These are phyloP conservation scores for Rhodofomes roseus DNA, from an alignment of 1,284 basidiomycete species.

Conservation along the genomic window DNA sequence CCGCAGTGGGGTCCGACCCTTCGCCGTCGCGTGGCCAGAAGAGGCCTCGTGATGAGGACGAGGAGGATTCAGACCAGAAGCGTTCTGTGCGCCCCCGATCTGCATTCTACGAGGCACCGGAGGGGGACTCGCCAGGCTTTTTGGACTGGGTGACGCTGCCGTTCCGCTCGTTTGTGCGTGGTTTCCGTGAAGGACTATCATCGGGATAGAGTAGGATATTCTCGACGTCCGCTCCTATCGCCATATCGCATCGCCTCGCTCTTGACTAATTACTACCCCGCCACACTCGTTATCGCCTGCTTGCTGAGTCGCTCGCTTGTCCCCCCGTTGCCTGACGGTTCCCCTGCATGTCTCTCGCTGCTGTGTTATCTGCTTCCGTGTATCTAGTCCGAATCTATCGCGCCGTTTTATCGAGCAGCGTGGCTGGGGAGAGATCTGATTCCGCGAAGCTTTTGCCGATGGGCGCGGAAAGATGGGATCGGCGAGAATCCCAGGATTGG, in stretches of 20 bases:
- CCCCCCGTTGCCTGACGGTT: neutral
- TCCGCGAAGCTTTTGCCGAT: slow-evolving; percentile 2
- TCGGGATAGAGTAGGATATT: slow-evolving; percentile 8
- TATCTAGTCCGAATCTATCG: slow-evolving; percentile 1
- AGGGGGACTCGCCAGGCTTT: slow-evolving; percentile 39
- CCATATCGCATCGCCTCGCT: neutral
- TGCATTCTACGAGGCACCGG: slow-evolving; percentile 39
- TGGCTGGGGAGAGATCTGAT: neutral
- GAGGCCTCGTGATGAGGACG: slow-evolving; percentile 41
- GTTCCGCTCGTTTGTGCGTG: slow-evolving; percentile 57
- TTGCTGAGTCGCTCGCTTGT: too few relatives aligned
- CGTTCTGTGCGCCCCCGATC: slow-evolving; percentile 48
- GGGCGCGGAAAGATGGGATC: slow-evolving; percentile 1
- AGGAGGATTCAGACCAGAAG: slow-evolving; percentile 30
- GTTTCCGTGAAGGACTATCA: slow-evolving; percentile 57
- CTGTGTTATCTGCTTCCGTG: neutral
- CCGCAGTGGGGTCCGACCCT: slow-evolving; percentile 32
- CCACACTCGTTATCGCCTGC: neutral
- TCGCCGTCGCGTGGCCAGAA: slow-evolving; percentile 35
- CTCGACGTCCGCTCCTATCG: neutral
- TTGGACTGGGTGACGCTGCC: slow-evolving; percentile 59
- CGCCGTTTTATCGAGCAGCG: too few relatives aligned
- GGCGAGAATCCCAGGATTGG: neutral
- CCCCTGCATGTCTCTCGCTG: neutral
- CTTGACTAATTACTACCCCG: neutral